Evolutionary conservation across 176 grass and related monocot species (phyloP).

Genomic region (Saccharum officinarum): DNA sequence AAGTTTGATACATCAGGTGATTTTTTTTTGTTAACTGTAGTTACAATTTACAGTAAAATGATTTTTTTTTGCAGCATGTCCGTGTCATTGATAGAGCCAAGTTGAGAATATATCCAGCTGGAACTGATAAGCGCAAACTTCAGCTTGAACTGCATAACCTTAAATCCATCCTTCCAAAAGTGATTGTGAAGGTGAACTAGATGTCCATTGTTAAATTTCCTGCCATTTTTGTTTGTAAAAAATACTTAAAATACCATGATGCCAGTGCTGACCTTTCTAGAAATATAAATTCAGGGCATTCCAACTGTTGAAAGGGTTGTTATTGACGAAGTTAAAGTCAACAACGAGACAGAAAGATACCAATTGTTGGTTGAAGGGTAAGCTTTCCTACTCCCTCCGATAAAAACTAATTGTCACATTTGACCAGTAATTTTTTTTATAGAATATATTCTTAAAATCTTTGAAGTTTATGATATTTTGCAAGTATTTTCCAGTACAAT

Average conservation of each 20-base stretch:
- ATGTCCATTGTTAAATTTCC: conserved; percentile 12
- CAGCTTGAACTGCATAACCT: conserved; percentile 77
- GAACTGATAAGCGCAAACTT: conserved; percentile 71
- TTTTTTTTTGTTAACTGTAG: background rate
- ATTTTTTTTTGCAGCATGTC: conserved; percentile 58
- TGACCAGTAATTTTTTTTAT: background rate
- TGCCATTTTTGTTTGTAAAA: background rate
- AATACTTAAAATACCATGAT: conserved; percentile 1
- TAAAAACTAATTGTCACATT: background rate
- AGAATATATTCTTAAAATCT: background rate
- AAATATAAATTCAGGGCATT: conserved; percentile 67
- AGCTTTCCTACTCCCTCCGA: conserved; percentile 15
- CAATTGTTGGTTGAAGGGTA: conserved; percentile 86
- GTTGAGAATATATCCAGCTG: conserved; percentile 79
- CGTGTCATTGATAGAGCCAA: conserved; percentile 57
- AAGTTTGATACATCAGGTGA: background rate
- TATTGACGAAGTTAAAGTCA: conserved; percentile 35
- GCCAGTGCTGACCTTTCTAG: conserved; percentile 24
- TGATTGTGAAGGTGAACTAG: conserved; percentile 82
- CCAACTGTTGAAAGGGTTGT: conserved; percentile 86
- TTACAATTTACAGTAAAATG: conserved; percentile 11
- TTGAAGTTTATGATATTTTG: background rate
- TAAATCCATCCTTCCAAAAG: conserved; percentile 80
- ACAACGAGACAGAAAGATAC: conserved; percentile 5
- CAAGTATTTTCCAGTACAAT: background rate